These are phyloP conservation scores for Ichthyophonus hoferi DNA, from an alignment of 208 protist genomes.

Conservation along the genomic window DNA sequence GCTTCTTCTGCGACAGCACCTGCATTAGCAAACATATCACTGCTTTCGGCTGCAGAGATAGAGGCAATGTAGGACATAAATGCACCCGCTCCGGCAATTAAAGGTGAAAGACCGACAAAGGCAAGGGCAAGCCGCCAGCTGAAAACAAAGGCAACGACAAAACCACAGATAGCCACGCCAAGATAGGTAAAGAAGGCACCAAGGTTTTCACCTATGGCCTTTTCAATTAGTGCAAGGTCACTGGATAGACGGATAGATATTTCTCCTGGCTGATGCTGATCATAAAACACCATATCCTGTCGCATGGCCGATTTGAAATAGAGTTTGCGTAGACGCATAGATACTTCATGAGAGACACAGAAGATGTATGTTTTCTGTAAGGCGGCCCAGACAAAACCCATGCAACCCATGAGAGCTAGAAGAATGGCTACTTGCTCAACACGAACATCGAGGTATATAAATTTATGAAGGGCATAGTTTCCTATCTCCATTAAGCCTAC, in stretches of 20 bases:
- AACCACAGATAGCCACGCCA: not conserved
- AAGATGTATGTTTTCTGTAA: not conserved
- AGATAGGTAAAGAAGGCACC: not conserved
- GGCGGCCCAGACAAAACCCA: not conserved
- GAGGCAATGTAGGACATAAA: not conserved
- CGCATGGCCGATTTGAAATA: not conserved
- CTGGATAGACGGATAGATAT: not conserved
- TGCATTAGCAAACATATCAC: conserved; percentile 2
- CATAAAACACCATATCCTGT: conserved; percentile 10
- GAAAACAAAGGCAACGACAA: conserved; percentile 30
- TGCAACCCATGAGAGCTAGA: not conserved
- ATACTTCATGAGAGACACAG: not conserved
- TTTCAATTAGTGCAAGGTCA: not conserved
- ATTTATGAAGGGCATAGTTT: not conserved
- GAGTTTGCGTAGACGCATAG: not conserved
- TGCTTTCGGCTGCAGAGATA: conserved; percentile 7
- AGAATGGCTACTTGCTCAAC: not conserved
- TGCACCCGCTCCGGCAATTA: conserved; percentile 19
- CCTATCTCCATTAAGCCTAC: not conserved
- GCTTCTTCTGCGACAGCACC: conserved; percentile 40
- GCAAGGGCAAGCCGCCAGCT: conserved; percentile 41
- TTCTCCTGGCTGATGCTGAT: not conserved
- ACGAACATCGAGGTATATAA: not conserved
- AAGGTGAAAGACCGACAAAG: conserved; percentile 37
- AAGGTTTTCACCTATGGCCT: conserved; percentile 2